phyloP scores from a whole-genome alignment of 2,329 filamentous ascomycete species.

The Samsoniella hepiali region DNA sequence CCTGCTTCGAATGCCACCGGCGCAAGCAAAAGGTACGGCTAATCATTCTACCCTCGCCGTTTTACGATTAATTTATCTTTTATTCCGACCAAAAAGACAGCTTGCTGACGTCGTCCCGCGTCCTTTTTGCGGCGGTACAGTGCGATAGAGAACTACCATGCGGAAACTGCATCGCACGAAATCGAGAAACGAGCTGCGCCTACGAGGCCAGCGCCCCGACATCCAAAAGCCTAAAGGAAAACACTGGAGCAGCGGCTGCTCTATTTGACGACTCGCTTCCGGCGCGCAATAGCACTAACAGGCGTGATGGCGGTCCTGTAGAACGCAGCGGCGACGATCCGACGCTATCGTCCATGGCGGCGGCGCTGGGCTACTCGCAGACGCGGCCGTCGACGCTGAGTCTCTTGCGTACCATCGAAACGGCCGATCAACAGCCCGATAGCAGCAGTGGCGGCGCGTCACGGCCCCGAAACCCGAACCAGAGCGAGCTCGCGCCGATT shows the following conservation, averaged over 20 bases:
- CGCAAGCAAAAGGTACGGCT: slow-evolving; percentile 57
- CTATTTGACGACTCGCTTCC: not conserved
- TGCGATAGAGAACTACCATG: slow-evolving; percentile 60
- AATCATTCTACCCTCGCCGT: not conserved
- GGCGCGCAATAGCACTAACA: not conserved
- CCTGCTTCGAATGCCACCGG: slow-evolving; percentile 62
- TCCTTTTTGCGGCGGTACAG: slow-evolving; percentile 29
- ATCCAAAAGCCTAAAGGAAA: slow-evolving; percentile 17
- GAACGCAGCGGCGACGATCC: slow-evolving; percentile 23
- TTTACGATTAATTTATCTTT: not conserved
- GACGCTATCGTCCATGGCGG: slow-evolving; percentile 41
- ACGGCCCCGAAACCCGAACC: not conserved
- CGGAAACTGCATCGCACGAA: slow-evolving; percentile 56
- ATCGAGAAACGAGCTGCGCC: slow-evolving; percentile 52
- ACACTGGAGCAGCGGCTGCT: too few species aligned
- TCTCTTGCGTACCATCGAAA: slow-evolving; percentile 54
- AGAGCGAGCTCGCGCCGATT: slow-evolving; percentile 28
- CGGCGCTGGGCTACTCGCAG: slow-evolving; percentile 53
- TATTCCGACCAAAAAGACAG: not conserved
- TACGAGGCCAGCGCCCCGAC: slow-evolving; percentile 53
- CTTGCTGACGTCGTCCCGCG: not conserved
- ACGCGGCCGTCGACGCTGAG: slow-evolving; percentile 51
- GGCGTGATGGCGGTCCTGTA: not conserved
- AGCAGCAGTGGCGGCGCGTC: slow-evolving; percentile 18
- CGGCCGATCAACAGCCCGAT: slow-evolving; percentile 34